Evolutionary conservation across 2,329 filamentous ascomycete genomes (phyloP), one percentile per base, ranked within the genome.

Genomic region (Ceratocystis huliohia): DNA sequence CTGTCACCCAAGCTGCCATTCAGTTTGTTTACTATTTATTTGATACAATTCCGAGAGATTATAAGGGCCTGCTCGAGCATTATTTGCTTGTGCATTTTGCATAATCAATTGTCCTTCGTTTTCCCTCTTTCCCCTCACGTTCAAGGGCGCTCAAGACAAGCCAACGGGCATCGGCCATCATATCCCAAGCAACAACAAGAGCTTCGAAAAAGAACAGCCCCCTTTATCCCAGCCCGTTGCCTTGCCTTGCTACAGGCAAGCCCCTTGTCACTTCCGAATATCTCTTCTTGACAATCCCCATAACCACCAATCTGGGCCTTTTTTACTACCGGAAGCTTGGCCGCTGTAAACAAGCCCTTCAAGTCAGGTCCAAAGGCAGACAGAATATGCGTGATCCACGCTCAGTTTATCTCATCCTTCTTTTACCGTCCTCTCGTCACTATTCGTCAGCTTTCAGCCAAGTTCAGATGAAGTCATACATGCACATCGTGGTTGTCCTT

Each of bases 391-490:
- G 30, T 33, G 48, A 28, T 20, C 48, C 20, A 28, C 48, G 48
- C 37, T 28, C 22, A 15, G 22, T 6, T 20, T 53, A 53, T 53
- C 48, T 13, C 17, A 13, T 15, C 25, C 56, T 28, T 59, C 30
- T 30, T 59, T 59, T 8, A 25, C 56, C 17, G 28, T 17, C 5
- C 7, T 37, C 17, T 59, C 30, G 28, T 10, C 56, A 37, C 15
- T 28, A 13, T 37, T 33, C 30, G 7, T 22, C 56, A 59, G 56
- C 56, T 37, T 59, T 37, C 25, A 20, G 28, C 28, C 28, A 37
- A 59, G 56, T 59, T 59, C 56, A 37, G 56, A 59, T 37, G 56
- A 59, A 59, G 28, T 37, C n/a, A 33, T 59, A 37, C 56, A 30
- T 30, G 25, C 28, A 37, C 33, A 17, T 59, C 6, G 48, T 15